Conservation (phyloP, 2,329 filamentous ascomycete species). For the Albophoma yamanashiensis region DNA sequence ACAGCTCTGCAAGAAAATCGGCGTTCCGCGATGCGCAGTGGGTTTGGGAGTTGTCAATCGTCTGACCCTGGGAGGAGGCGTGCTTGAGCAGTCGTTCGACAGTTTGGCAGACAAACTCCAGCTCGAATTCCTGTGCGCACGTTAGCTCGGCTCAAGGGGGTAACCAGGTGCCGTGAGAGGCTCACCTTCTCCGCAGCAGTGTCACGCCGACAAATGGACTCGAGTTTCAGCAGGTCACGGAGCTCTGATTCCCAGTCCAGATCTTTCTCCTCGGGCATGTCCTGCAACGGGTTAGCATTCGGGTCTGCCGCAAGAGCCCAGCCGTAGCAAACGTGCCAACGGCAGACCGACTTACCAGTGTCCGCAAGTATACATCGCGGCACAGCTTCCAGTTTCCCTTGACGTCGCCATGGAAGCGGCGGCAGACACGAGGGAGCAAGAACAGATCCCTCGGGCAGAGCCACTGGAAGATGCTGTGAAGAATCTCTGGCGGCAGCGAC, state of each 20-base stretch:
- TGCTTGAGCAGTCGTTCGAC: constrained; percentile 34
- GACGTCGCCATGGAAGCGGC: constrained; percentile 41
- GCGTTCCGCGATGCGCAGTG: constrained; percentile 36
- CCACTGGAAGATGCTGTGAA: constrained; percentile 48
- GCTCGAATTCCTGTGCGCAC: constrained; percentile 24
- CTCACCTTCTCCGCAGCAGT: constrained; percentile 28
- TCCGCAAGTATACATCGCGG: constrained; percentile 49
- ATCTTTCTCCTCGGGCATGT: constrained; percentile 19
- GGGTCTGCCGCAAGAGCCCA: background rate
- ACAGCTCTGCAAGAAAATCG: constrained; percentile 30
- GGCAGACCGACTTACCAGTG: constrained; percentile 33
- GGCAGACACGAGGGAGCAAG: constrained; percentile 39
- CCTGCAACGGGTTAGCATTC: constrained; percentile 11
- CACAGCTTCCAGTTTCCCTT: constrained; percentile 47
- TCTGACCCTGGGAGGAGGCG: constrained; percentile 24
- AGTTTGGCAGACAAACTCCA: constrained; percentile 36
- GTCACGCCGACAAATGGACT: constrained; percentile 27
- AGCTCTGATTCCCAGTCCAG: constrained; percentile 33
- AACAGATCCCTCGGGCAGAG: constrained; percentile 47
- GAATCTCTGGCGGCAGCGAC: constrained; percentile 48
- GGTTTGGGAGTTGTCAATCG: constrained; percentile 19
- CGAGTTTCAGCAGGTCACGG: constrained; percentile 31
- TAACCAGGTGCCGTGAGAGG: background rate
- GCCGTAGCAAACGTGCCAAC: background rate
- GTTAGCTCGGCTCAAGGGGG: background rate